Conservation (phyloP, 805 yeast genomes). For the Tetrapisispora phaffii region DNA sequence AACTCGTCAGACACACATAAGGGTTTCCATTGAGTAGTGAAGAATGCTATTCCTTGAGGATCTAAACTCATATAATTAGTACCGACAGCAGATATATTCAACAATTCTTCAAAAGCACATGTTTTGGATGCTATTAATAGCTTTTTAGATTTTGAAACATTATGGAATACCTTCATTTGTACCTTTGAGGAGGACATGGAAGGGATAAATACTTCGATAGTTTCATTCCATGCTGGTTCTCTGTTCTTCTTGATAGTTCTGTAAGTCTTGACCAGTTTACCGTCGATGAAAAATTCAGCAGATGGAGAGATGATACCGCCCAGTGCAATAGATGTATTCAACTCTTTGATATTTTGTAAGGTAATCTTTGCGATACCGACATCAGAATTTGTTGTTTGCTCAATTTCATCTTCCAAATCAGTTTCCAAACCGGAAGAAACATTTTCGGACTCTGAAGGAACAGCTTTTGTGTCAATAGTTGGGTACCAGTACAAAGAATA, state of each 20-base stretch:
- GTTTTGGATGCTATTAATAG: conserved; percentile 42
- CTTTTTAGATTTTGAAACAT: conserved; percentile 40
- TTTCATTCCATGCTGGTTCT: conserved; percentile 64
- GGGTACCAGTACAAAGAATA: conserved; percentile 44
- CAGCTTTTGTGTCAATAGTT: conserved; percentile 20
- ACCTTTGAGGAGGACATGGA: conserved; percentile 49
- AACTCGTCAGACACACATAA: conserved; percentile 44
- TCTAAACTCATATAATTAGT: conserved; percentile 41
- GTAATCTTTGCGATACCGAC: conserved; percentile 62
- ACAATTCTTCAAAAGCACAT: conserved; percentile 40
- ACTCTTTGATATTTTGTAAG: conserved; percentile 48
- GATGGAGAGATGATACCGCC: conserved; percentile 44
- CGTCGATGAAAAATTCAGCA: conserved; percentile 56
- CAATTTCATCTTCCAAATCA: conserved; percentile 10
- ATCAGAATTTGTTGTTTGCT: conserved; percentile 41
- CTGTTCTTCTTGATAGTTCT: conserved; percentile 58
- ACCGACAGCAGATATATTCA: conserved; percentile 35
- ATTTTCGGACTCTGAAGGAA: conserved; percentile 5
- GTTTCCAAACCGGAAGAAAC: conserved; percentile 13
- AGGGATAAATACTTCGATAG: conserved; percentile 50
- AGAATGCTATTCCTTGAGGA: conserved; percentile 46
- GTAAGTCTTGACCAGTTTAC: conserved; percentile 43
- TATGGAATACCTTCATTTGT: conserved; percentile 45
- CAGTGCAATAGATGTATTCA: conserved; percentile 45
- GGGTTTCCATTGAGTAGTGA: conserved; percentile 64